Base-by-base conservation (phyloP, 1,284 basidiomycete species). In the Inonotus obliquus region DNA sequence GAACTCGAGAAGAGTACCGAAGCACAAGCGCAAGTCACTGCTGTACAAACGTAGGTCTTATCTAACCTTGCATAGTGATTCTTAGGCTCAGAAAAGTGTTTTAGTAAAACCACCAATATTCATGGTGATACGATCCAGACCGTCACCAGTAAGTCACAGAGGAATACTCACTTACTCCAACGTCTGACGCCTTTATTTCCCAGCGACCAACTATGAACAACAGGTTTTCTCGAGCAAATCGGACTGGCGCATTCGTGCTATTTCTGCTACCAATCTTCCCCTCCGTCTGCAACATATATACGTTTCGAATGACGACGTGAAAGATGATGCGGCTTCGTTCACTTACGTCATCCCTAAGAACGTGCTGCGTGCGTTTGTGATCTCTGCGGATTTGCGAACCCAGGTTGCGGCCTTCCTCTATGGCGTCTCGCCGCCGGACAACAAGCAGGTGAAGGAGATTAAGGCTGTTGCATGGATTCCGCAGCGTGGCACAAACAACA, bases 301-400 rank as follows among this genome's bases (percentile, higher is more conserved):
- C 73, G 97, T 99, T 44, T 97, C 95, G 52, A 99, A 98, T 72
- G 96, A 99, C 71, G 96, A 99, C 71, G 95, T 99, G 70, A 96
- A 96, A 74, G 97, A 99, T 71, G 97, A 99, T 70, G 92, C 94
- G 1, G 88, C 91, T 14, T 92, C 92, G 6, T 92, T 84, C 74
- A 99, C 97, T 19, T 99, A 94, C 71, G 94, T 99, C 57, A 81
- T 99, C 65, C 96, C 97, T 19, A 99, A 99, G 84, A 99, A 99
- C 76, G 84, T 99, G 61, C 81, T 99, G 52, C 91, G 93, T 62
- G 92, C 95, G 10, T 98, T 99, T 77, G 92, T 99, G 69, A 86
- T 92, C 56, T 91, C 93, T 25, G 86, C 95, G 25, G 97, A 99
- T 76, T 81, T 99, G 54, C 90, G 97, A 51, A 97, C 97, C 1